A percentile compares a stretch with the other conserved stretches of the same genome.
phyloP scores from a whole-genome alignment of 306 rosid genomes.

The Vicia faba region DNA sequence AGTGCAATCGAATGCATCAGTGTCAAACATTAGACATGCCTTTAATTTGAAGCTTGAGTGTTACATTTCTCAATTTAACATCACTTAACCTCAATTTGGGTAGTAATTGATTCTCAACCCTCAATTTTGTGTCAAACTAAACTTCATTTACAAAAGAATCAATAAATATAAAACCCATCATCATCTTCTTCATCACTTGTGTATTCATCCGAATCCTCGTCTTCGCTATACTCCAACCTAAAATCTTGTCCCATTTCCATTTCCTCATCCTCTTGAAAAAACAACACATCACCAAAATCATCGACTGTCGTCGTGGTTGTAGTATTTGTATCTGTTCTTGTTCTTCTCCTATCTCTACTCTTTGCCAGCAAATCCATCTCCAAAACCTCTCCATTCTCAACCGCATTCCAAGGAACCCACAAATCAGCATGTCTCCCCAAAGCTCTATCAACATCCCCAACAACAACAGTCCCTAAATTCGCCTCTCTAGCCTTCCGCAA shows the following conservation, averaged over 20 bases:
- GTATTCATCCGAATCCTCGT: slow-evolving; percentile 16
- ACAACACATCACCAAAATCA: slow-evolving; percentile 35
- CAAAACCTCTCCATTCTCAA: slow-evolving; percentile 70
- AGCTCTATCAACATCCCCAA: slow-evolving; percentile 80
- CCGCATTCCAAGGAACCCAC: slow-evolving; percentile 81
- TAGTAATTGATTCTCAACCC: slow-evolving; percentile 3
- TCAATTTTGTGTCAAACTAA: not conserved
- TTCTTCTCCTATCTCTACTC: slow-evolving; percentile 30
- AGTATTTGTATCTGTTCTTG: not conserved
- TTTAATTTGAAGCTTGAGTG: not conserved
- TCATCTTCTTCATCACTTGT: slow-evolving; percentile 46
- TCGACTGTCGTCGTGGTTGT: not conserved
- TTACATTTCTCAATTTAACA: not conserved
- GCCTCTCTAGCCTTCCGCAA: slow-evolving; percentile 76
- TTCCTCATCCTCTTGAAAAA: slow-evolving; percentile 6
- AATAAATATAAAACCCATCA: slow-evolving; percentile 42
- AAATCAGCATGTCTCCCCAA: slow-evolving; percentile 77
- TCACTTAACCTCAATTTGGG: not conserved
- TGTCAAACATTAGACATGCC: not conserved
- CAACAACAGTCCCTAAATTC: slow-evolving; percentile 82
- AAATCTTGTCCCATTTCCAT: slow-evolving; percentile 7
- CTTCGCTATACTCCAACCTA: slow-evolving; percentile 7
- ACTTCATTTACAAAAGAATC: slow-evolving; percentile 32
- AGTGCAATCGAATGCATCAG: not conserved
- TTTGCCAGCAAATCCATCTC: slow-evolving; percentile 61